Evolutionary conservation across 164 flowering plant species (phyloP).

Genomic region (Piper betle): DNA sequence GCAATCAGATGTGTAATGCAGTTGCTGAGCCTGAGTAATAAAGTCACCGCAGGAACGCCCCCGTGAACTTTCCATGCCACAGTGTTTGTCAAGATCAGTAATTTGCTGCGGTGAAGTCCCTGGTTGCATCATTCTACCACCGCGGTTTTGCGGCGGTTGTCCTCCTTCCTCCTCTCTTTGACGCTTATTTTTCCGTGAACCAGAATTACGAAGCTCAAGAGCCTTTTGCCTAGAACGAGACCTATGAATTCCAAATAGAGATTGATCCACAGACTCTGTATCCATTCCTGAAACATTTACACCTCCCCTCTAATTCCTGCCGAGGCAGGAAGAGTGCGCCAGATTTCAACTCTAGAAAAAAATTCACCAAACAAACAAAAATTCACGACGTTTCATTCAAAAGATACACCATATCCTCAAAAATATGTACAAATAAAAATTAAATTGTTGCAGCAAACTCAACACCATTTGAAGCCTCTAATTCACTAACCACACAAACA

Average conservation of each 20-base stretch:
- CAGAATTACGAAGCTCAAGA: slow-evolving; percentile 49
- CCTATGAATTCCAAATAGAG: slow-evolving; percentile 51
- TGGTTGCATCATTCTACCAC: slow-evolving; percentile 1
- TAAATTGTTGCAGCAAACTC: too few relatives aligned
- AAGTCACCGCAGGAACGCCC: neutral
- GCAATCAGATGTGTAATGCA: neutral
- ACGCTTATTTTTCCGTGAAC: neutral
- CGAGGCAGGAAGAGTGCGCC: slow-evolving; percentile 39
- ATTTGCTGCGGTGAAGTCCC: neutral
- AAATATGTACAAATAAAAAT: too few relatives aligned
- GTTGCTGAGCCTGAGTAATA: neutral
- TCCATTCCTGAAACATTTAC: slow-evolving; percentile 4
- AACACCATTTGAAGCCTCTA: too few relatives aligned
- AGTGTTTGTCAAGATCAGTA: neutral
- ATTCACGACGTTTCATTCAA: too few relatives aligned
- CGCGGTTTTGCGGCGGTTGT: neutral
- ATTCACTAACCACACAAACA: too few relatives aligned
- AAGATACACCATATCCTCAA: too few relatives aligned
- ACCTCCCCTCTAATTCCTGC: slow-evolving; percentile 14
- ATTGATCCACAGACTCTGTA: slow-evolving; percentile 19
- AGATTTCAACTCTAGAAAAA: slow-evolving; percentile 35
- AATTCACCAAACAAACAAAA: too few relatives aligned
- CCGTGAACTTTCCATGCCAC: neutral
- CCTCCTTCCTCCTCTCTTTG: slow-evolving; percentile 9
- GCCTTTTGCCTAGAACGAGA: slow-evolving; percentile 84